Evolutionary conservation across 768 basidiomycete genomes (phyloP), one percentile per base, ranked within the genome.

Genomic region (Podaxis sp.): DNA sequence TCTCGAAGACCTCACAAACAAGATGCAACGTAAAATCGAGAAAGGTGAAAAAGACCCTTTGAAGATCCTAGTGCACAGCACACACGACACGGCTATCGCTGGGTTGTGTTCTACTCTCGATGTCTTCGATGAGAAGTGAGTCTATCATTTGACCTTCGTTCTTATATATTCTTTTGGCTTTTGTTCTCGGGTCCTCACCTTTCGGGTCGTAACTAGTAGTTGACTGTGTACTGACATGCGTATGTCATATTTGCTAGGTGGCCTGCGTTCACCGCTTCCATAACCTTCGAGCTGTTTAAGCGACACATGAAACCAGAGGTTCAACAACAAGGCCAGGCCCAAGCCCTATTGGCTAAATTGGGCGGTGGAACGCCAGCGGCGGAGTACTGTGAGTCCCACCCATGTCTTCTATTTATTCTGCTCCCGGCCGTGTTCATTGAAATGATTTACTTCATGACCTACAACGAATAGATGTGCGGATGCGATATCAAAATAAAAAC

Each of bases 251-350:
- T 4, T 44, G 38, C 11, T 62, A 87, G 88, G 67, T 91, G 90
- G 90, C 89, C 88, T 6, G 82, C 88, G 2, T 91, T 91, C 73
- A 88, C 89, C 0, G 86, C 89, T 1, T 83, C 86, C 0, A 79
- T 92, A 37, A 87, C 87, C 0, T 89, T 91, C 68, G 91, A 92
- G 70, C 80, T 92, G 10, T 91, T 90, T 77, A 82, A 79, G 78
- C 76, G 65, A 40, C 67, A 44, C 28, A 26, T 38, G 28, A 46
- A 36, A n/a, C 26, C 15, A 22, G 26, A 37, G 28, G 10, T 1
- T 41, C 26, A 24, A 54, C 56, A 30, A 38, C 54, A 66, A 24
- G 62, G 62, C n/a, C 66, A 70, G 40, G 71, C 76, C 5, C 84
- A 84, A 64, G 67, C 67, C 10, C 53, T 85, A 44, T 65, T 86